Conservation (phyloP, 306 rosid genomes). For the Fragaria nilgerrensis region DNA sequence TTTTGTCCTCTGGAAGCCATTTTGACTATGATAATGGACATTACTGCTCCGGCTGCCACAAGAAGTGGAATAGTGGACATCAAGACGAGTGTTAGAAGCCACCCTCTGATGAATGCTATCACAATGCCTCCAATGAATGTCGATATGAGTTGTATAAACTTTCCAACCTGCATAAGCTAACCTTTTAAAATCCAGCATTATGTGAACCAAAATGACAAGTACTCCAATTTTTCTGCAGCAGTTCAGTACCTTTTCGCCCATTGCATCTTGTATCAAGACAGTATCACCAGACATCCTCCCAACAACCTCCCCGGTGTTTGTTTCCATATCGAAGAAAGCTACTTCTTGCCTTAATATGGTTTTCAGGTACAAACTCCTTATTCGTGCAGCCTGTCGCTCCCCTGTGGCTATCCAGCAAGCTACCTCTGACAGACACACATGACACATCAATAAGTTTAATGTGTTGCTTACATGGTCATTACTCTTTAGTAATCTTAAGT, state of each 20-base stretch:
- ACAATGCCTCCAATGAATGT: constrained; percentile 67
- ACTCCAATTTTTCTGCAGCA: not conserved
- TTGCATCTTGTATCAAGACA: constrained; percentile 86
- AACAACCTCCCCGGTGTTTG: constrained; percentile 80
- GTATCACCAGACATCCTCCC: constrained; percentile 36
- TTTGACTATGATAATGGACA: constrained; percentile 50
- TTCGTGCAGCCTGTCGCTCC: constrained; percentile 85
- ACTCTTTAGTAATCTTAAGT: not conserved
- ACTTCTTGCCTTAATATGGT: constrained; percentile 83
- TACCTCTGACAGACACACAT: constrained; percentile 57
- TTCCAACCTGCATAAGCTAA: constrained; percentile 54
- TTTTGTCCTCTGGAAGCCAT: constrained; percentile 64
- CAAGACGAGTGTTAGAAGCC: constrained; percentile 83
- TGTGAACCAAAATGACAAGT: not conserved
- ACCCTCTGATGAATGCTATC: constrained; percentile 69
- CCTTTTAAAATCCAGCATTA: not conserved
- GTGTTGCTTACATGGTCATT: not conserved
- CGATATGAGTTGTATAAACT: constrained; percentile 55
- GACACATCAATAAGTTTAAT: not conserved
- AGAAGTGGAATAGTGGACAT: constrained; percentile 72
- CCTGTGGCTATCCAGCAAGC: constrained; percentile 88
- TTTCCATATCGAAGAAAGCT: constrained; percentile 79
- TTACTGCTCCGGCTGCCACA: constrained; percentile 55
- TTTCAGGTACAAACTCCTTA: constrained; percentile 75
- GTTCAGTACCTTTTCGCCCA: constrained; percentile 77